Conservation (phyloP, 1,284 basidiomycete genomes). For the Ustilago vetiveriae region DNA sequence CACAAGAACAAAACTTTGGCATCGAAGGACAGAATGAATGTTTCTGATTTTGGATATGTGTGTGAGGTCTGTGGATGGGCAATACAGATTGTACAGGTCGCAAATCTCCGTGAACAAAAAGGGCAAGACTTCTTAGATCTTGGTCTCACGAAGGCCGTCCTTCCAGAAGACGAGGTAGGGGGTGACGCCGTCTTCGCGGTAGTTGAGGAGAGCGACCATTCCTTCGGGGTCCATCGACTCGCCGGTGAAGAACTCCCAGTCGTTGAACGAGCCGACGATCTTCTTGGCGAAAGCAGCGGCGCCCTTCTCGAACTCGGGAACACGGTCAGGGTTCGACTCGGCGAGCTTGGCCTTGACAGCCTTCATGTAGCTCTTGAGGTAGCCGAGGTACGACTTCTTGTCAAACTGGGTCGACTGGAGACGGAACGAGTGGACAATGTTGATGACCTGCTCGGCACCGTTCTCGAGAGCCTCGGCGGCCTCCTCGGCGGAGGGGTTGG, state of each 20-base stretch:
- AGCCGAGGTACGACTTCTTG: constrained; percentile 86
- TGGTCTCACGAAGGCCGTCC: constrained; percentile 65
- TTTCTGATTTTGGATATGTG: not conserved
- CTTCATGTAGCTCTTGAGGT: constrained; percentile 92
- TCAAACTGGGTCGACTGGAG: constrained; percentile 85
- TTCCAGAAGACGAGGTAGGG: constrained; percentile 73
- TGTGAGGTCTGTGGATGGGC: too few species aligned
- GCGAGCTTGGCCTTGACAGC: constrained; percentile 73
- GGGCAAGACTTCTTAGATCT: constrained; percentile 67
- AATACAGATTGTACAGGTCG: not conserved
- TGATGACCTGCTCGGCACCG: constrained; percentile 81
- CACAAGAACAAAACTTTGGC: too few species aligned
- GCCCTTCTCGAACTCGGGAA: constrained; percentile 83
- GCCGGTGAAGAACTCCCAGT: constrained; percentile 88
- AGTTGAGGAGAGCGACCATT: constrained; percentile 68
- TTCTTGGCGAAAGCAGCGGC: constrained; percentile 74
- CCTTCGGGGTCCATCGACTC: constrained; percentile 72
- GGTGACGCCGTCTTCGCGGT: constrained; percentile 72
- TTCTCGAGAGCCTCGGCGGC: constrained; percentile 83
- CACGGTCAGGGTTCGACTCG: constrained; percentile 74
- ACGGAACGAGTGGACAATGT: constrained; percentile 91
- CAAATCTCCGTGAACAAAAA: not conserved
- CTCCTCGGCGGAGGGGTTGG: constrained; percentile 79
- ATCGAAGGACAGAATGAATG: too few species aligned
- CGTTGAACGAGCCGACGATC: constrained; percentile 86